Evolutionary conservation across 208 protist genomes (phyloP), one percentile per base, ranked within the genome.

Genomic region (Crithidia expoeki): DNA sequence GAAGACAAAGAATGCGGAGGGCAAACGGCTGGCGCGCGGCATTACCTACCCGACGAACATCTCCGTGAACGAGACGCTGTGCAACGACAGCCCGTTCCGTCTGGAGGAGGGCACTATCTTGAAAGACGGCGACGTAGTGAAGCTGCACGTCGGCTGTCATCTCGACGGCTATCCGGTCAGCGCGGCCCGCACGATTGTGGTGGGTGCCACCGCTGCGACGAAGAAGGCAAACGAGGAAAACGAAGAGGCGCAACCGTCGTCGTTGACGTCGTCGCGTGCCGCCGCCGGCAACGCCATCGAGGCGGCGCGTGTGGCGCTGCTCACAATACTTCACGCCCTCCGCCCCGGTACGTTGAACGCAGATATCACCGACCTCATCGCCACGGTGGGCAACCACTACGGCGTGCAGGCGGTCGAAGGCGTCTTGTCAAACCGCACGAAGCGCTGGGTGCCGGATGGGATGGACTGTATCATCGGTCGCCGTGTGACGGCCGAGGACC

Each of bases 21-120:
- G 83, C 25, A 84, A 80, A 36, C 78, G 76, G 32, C 73, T 94
- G 38, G 34, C 74, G 33, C 95, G 96, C 40, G 98, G 98, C 50
- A 75, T 99, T 30, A 90, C 95, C 33, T 99, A 99, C 85, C 98
- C 98, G 58, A 99, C 98, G 5, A 99, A 97, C 80, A 69, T 99
- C 49, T 98, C 97, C 25, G 88, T 99, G 36, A 99, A 99, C 82
- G 95, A 99, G 72, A 80, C 85, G 57, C 88, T 98, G 53, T 98
- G 97, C 72, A 98, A 99, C 84, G 98, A 96, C 83, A 97, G 95
- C 19, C 98, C 98, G 2, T 86, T 98, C 50, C 72, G 75, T 23
- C 74, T 64, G 30, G 76, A 83, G 56, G 87, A 98, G n/a, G 85
- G 65, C n/a, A 76, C 82, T 25, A 61, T 83, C 16, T 76, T 97